Base-by-base conservation (phyloP, 169 alveolate genomes). In the Cryptosporidium ryanae region DNA sequence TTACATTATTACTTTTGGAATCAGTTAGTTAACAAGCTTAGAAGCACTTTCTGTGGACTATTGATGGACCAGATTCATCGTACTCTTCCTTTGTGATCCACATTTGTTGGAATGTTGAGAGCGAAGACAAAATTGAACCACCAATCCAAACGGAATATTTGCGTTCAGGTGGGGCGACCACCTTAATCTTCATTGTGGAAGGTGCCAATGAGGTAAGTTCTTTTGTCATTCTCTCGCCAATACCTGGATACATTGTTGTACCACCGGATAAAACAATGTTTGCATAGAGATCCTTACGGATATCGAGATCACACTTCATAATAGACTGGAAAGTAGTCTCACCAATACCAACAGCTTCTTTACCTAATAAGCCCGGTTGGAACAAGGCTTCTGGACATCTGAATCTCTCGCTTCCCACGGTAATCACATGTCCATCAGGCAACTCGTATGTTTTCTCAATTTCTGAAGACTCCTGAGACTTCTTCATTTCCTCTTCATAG, bases 81-180 rank as follows among this genome's bases (percentile, higher is more conserved):
- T 98, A 98, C 91, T 98, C 99, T 64, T 95, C 98, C 93, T 96
- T 97, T 55, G 99, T 96, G 89, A 98, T 96, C 99, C 99, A 98
- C 98, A 97, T 96, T 87, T 95, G 97, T 91, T 97, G 98, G 95
- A 98, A 98, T 43, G 98, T 96, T 50, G 98, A 95, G 38, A 97
- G 92, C 21, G 99, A 94, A 15, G 99, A 95, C 27, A 97, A 94
- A 65, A 97, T 97, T 23, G 99, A 96, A 5, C 99, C 99, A 46
- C 99, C 99, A 55, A 97, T 95, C 99, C 99, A 98, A 64, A 97
- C 99, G 23, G 99, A 96, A 93, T 96, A 97, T 92, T 97, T 97
- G 82, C 99, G 95, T 84, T 98, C 99, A 29, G 99, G 99, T 3
- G 99, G 99, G n/a, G 99, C 99, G 48, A 96, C 98, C 68, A 98